Percentiles rank a stretch among this genome's conserved stretches.
Conservation (phyloP, 2,329 filamentous ascomycete species). For the Nemania abortiva region DNA sequence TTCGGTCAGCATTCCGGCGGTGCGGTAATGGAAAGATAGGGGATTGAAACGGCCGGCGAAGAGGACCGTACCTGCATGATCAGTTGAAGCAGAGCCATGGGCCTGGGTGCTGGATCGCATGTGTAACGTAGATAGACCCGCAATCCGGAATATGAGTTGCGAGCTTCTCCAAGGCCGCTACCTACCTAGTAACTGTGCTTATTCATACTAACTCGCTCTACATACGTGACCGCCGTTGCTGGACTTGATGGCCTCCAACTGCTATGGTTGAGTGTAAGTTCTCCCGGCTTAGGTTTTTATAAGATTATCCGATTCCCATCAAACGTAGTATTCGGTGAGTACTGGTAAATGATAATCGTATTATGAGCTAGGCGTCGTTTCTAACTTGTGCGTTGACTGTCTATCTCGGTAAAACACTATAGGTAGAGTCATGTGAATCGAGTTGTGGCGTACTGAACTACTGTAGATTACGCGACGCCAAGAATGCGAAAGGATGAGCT, state of each 20-base stretch:
- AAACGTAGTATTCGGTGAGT: background rate
- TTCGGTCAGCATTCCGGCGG: background rate
- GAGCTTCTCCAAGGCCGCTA: background rate
- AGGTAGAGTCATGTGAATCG: background rate
- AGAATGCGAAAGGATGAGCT: slow-evolving; percentile 2
- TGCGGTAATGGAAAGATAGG: background rate
- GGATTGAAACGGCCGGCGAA: background rate
- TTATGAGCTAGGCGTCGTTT: background rate
- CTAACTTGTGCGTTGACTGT: background rate
- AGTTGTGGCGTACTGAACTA: background rate
- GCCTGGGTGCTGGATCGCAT: background rate
- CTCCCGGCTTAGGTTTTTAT: background rate
- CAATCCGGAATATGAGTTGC: no score
- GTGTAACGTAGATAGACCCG: background rate
- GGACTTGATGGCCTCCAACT: background rate
- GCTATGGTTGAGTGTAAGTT: background rate
- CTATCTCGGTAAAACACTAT: background rate
- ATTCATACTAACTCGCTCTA: background rate
- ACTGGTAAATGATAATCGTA: background rate
- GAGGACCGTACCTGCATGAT: background rate
- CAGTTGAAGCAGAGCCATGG: background rate
- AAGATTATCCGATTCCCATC: background rate
- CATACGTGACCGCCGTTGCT: background rate
- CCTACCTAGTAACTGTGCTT: background rate
- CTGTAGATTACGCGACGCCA: background rate